A percentile compares a stretch with the other conserved stretches of the same genome.
phyloP scores from a whole-genome alignment of 1,284 basidiomycete species.

The Ustilago lituana region DNA sequence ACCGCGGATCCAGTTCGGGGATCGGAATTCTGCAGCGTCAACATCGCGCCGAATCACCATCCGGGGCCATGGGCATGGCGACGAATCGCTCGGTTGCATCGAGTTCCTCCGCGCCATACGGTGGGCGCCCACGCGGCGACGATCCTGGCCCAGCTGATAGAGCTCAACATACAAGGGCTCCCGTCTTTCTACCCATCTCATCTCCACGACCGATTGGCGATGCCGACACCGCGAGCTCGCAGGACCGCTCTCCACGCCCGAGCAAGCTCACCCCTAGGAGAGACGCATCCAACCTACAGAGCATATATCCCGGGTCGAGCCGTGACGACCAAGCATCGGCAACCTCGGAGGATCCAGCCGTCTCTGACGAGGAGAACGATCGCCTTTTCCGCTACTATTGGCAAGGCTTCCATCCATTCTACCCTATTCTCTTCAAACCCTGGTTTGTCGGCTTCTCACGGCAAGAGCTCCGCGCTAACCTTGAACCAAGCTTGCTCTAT shows the following conservation, averaged over 20 bases:
- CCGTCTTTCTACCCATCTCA: constrained; percentile 39
- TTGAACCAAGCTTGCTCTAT: constrained; percentile 48
- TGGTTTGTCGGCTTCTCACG: constrained; percentile 44
- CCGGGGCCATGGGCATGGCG: constrained; percentile 2
- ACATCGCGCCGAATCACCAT: constrained; percentile 38
- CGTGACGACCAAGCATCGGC: constrained; percentile 11
- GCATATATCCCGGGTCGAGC: constrained; percentile 21
- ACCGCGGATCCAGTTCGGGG: constrained; percentile 58
- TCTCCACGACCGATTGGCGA: constrained; percentile 30
- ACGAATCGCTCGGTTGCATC: constrained; percentile 24
- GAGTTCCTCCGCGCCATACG: constrained; percentile 27
- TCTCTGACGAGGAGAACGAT: constrained; percentile 43
- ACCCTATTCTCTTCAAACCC: constrained; percentile 61
- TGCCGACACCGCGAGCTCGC: constrained; percentile 28
- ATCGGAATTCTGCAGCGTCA: constrained; percentile 56
- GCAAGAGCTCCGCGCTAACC: constrained; percentile 43
- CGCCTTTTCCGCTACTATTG: constrained; percentile 57
- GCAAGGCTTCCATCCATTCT: constrained; percentile 59
- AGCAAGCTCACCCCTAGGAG: constrained; percentile 7
- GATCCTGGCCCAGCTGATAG: constrained; percentile 9
- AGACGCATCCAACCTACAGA: constrained; percentile 9
- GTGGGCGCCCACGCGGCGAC: constrained; percentile 19
- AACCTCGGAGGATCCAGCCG: constrained; percentile 27
- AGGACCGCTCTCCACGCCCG: constrained; percentile 29
- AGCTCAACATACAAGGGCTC: constrained; percentile 8